These are phyloP conservation scores for Firmiana major DNA, from an alignment of 345 rosid genomes.

Conservation along the genomic window DNA sequence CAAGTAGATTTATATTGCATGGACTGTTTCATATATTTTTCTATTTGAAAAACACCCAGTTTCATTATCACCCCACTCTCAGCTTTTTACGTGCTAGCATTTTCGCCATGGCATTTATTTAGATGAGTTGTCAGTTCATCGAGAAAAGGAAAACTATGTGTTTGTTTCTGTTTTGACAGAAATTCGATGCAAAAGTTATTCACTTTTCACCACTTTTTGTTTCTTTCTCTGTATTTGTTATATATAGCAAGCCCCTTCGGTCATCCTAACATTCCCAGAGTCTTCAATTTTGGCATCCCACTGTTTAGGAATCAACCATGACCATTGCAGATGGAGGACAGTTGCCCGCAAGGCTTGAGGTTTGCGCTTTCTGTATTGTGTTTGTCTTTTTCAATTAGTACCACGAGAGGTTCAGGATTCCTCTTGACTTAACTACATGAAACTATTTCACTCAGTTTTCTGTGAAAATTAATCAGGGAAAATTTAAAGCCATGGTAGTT, in stretches of 20 bases:
- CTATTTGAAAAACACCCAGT: not conserved
- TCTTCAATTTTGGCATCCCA: not conserved
- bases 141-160: not conserved
- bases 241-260: no score
- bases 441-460: not conserved
- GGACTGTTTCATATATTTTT: no score
- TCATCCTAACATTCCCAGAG: not conserved
- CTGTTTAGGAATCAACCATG: not conserved
- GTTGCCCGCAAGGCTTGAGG: conserved; percentile 11
- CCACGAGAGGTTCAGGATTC: no score
- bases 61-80: not conserved
- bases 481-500: conserved; percentile 44
- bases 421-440: not conserved
- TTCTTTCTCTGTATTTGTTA: not conserved
- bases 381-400: no score
- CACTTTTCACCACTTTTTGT: conserved; percentile 21
- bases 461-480: conserved; percentile 46
- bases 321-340: conserved; percentile 1
- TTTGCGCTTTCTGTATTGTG: not conserved
- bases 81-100: no score
- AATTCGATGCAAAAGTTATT: not conserved
- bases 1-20: not conserved
- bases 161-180: not conserved
- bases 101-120: not conserved
- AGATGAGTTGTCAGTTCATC: not conserved